Percentiles rank a stretch among this genome's conserved stretches.
phyloP scores from a whole-genome alignment of 441 rosid species.

The Erodium texanum region DNA sequence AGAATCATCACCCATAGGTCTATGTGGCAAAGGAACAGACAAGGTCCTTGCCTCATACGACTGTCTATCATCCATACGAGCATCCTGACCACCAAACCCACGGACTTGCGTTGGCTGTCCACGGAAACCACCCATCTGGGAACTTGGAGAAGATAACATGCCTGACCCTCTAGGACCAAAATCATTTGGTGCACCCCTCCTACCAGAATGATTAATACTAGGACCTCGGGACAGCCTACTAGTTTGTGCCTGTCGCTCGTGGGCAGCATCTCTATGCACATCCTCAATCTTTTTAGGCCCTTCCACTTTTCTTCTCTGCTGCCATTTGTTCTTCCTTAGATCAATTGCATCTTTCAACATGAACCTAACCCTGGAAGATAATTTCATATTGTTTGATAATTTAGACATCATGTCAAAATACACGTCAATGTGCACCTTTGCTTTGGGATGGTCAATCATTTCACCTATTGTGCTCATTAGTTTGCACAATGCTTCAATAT shows the following conservation, averaged over 20 bases:
- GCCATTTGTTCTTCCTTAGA: constrained; percentile 88
- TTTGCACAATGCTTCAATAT: constrained; percentile 82
- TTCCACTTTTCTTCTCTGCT: constrained; percentile 93
- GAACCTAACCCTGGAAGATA: constrained; percentile 80
- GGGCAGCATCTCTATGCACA: constrained; percentile 97
- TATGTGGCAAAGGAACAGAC: constrained; percentile 69
- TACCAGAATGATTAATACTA: constrained; percentile 42
- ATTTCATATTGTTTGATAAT: constrained; percentile 59
- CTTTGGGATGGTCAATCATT: constrained; percentile 65
- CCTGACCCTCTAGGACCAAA: constrained; percentile 65
- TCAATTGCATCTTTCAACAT: constrained; percentile 86
- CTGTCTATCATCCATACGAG: constrained; percentile 65
- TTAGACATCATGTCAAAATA: constrained; percentile 65
- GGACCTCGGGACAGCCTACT: constrained; percentile 68
- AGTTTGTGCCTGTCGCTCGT: constrained; percentile 73
- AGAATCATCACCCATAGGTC: constrained; percentile 61
- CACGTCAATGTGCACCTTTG: constrained; percentile 59
- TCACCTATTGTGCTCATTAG: constrained; percentile 91
- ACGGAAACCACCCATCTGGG: constrained; percentile 68
- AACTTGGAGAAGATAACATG: constrained; percentile 56
- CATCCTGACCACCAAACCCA: constrained; percentile 64
- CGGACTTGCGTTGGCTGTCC: constrained; percentile 54
- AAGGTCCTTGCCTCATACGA: constrained; percentile 54
- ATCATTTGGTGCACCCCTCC: constrained; percentile 58
- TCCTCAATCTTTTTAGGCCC: constrained; percentile 98